Evolutionary conservation across 2,329 filamentous ascomycete genomes (phyloP).

Genomic region (Diaporthe vaccinii): DNA sequence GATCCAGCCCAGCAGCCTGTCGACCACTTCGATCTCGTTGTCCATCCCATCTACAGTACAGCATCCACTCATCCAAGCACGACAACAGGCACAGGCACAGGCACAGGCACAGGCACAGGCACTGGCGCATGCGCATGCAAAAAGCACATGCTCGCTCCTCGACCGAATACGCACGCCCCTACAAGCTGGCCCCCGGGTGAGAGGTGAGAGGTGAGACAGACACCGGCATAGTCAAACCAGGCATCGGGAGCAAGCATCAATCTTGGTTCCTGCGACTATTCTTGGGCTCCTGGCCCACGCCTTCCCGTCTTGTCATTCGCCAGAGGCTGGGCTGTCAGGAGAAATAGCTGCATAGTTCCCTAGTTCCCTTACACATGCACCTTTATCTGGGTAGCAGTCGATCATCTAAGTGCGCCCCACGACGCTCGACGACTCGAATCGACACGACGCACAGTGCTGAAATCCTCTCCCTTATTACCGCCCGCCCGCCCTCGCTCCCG

Average conservation of each 20-base stretch:
- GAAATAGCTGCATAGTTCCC: constrained; percentile 5
- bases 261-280: constrained; percentile 13
- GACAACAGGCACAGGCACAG: background rate
- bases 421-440: background rate
- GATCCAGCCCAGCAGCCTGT: background rate
- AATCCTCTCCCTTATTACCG: constrained; percentile 28
- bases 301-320: constrained; percentile 5
- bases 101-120: background rate
- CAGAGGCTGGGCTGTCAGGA: constrained; percentile 13
- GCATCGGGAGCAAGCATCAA: constrained; percentile 18
- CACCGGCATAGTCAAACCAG: background rate
- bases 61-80: background rate
- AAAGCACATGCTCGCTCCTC: background rate
- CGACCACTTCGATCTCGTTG: background rate
- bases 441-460: constrained; percentile 24
- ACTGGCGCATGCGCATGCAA: background rate
- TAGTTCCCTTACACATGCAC: constrained; percentile 1
- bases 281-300: background rate
- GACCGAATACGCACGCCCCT: background rate
- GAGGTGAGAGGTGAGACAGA: constrained; percentile 9
- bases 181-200: constrained; percentile 15
- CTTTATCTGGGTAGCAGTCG: constrained; percentile 26
- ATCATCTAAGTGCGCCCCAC: constrained; percentile 17
- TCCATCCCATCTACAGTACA: background rate
- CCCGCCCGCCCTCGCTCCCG: constrained; percentile 16